phyloP scores from a whole-genome alignment of 331 rosid genomes.

The Stylosanthes scabra region DNA sequence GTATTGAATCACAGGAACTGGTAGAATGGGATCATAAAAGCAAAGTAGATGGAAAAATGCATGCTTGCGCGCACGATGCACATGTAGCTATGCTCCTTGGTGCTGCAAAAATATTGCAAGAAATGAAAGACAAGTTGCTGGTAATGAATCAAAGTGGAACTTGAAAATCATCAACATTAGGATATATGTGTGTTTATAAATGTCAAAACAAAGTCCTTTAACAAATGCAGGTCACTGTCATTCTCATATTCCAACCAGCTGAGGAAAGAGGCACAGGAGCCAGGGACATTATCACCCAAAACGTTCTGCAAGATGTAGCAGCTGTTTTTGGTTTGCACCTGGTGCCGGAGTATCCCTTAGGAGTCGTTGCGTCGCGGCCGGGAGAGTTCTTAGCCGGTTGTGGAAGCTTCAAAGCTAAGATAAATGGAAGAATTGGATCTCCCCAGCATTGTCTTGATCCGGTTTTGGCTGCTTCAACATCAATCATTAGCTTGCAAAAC shows the following conservation, averaged over 20 bases:
- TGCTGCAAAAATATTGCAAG: conserved; percentile 71
- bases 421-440: conserved; percentile 52
- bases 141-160: conserved; percentile 28
- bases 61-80: conserved; percentile 89
- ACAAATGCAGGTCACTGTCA: conserved; percentile 67
- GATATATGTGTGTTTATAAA: no score
- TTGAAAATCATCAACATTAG: conserved; percentile 28
- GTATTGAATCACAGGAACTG: conserved; percentile 52
- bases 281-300: conserved; percentile 70
- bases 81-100: conserved; percentile 88
- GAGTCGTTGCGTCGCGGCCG: conserved; percentile 74
- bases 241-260: conserved; percentile 92
- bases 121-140: conserved; percentile 45
- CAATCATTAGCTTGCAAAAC: conserved; percentile 86
- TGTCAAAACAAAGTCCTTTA: no score
- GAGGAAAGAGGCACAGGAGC: conserved; percentile 96
- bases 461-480: conserved; percentile 78
- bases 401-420: conserved; percentile 82
- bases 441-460: conserved; percentile 66
- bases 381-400: conserved; percentile 93
- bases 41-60: conserved; percentile 81
- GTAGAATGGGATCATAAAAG: conserved; percentile 90
- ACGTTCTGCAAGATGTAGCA: conserved; percentile 76
- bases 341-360: conserved; percentile 61
- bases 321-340: conserved; percentile 87